Conservation (phyloP, 768 basidiomycete species). For the Phlebiopsis gigantea region DNA sequence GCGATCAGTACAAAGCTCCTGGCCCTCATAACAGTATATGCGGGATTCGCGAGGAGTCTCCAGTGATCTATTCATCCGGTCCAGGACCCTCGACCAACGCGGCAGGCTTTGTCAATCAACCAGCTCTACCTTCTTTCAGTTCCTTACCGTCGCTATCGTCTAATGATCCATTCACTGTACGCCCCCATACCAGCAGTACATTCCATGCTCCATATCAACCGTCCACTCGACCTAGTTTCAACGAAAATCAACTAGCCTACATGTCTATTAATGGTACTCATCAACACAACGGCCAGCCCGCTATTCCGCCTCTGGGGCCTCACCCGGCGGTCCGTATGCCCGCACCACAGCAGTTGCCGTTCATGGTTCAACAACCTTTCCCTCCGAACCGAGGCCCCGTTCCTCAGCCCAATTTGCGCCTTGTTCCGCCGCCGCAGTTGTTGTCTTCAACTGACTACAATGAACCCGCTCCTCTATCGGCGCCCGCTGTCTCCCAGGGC, state of each 20-base stretch:
- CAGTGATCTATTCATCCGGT: slow-evolving; percentile 32
- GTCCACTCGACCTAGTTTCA: slow-evolving; percentile 40
- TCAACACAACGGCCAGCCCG: slow-evolving; percentile 6
- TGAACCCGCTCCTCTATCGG: slow-evolving; percentile 11
- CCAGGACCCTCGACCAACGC: slow-evolving; percentile 9
- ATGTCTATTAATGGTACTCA: slow-evolving; percentile 30
- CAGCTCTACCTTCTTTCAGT: background rate
- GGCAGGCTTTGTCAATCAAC: background rate
- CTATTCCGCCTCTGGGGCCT: slow-evolving; percentile 6
- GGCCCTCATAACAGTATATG: slow-evolving; percentile 24
- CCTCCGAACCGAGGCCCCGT: background rate
- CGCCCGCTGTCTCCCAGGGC: slow-evolving; percentile 7
- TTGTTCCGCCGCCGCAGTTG: slow-evolving; percentile 3
- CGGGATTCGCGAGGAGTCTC: slow-evolving; percentile 17
- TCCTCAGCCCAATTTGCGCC: slow-evolving; percentile 8
- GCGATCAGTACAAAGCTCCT: slow-evolving; percentile 14
- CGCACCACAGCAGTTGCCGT: background rate
- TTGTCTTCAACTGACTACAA: slow-evolving; percentile 9
- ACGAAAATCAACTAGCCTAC: slow-evolving; percentile 43
- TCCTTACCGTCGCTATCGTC: slow-evolving; percentile 12
- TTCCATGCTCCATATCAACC: slow-evolving; percentile 19
- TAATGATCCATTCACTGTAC: slow-evolving; percentile 27
- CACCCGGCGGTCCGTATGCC: background rate
- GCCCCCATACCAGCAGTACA: slow-evolving; percentile 32
- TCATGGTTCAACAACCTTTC: background rate